Evolutionary conservation across 768 basidiomycete species (phyloP).

Genomic region (Suillus subalutaceus): DNA sequence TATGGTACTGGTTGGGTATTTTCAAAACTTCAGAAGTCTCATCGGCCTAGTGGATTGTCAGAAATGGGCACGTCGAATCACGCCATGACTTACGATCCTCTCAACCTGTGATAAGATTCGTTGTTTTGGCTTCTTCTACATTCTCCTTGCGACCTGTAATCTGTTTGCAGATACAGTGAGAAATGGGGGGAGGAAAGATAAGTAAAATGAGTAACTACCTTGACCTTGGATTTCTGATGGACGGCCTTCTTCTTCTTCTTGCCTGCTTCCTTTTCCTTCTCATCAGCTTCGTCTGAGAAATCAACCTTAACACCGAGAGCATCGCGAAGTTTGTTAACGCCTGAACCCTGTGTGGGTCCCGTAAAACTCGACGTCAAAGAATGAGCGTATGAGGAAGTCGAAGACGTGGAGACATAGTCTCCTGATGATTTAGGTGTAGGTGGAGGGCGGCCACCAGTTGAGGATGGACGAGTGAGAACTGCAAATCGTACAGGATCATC

Average conservation of each 20-base stretch:
- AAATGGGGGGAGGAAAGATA: slow-evolving; percentile 4
- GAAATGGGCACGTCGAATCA: neutral
- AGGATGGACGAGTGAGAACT: too few species aligned
- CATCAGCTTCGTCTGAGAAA: slow-evolving; percentile 80
- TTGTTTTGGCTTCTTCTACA: slow-evolving; percentile 92
- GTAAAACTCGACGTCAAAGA: too few species aligned
- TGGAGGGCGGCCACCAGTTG: too few species aligned
- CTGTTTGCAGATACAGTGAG: slow-evolving; percentile 38
- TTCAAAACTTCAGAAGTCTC: slow-evolving; percentile 89
- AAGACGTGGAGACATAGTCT: too few species aligned
- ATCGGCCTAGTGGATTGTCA: slow-evolving; percentile 67
- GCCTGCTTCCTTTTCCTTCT: slow-evolving; percentile 59
- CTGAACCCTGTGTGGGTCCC: slow-evolving; percentile 75
- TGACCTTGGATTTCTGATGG: slow-evolving; percentile 75
- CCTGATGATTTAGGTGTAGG: too few species aligned
- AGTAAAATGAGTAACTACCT: slow-evolving; percentile 46
- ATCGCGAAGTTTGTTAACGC: slow-evolving; percentile 88
- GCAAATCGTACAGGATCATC: too few species aligned
- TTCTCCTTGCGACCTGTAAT: slow-evolving; percentile 95
- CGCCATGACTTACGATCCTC: slow-evolving; percentile 60
- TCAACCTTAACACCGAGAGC: slow-evolving; percentile 92
- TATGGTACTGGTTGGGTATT: slow-evolving; percentile 86
- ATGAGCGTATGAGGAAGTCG: too few species aligned
- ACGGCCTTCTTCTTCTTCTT: slow-evolving; percentile 74
- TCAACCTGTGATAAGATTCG: slow-evolving; percentile 86